Conservation (phyloP, 257 asterid genomes). For the Ilex asprella region DNA sequence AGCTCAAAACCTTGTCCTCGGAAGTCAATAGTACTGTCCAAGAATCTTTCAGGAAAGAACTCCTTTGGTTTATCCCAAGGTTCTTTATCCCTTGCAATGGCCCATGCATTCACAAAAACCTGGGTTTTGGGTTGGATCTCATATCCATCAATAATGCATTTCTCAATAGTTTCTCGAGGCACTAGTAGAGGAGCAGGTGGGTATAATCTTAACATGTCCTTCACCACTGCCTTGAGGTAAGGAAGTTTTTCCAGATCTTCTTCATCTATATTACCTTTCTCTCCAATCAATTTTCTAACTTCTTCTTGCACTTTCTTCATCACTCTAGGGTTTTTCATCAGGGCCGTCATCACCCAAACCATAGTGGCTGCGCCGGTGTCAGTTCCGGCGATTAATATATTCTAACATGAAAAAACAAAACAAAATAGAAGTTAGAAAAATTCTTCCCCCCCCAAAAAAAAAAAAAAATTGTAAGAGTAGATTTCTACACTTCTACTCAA, state of each 20-base stretch:
- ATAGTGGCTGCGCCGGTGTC: conserved; percentile 32
- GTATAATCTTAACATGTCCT: background rate
- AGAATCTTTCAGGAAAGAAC: background rate
- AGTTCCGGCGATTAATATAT: conserved; percentile 37
- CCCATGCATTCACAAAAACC: background rate
- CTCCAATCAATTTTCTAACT: conserved; percentile 8
- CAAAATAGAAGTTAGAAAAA: background rate
- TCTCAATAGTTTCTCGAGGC: background rate
- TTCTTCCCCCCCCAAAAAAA: background rate
- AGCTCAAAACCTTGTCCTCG: background rate
- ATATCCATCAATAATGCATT: background rate
- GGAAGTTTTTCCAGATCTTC: background rate
- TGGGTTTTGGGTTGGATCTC: background rate
- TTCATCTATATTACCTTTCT: background rate
- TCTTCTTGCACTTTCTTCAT: conserved; percentile 4
- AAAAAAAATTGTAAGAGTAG: background rate
- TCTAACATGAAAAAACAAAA: conserved; percentile 2
- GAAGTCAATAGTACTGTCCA: background rate
- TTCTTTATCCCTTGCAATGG: background rate
- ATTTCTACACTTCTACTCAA: no score
- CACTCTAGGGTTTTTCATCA: conserved; percentile 18
- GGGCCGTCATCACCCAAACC: conserved; percentile 35
- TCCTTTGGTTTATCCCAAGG: background rate
- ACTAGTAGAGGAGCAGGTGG: background rate
- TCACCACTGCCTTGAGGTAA: background rate